Base-by-base conservation (phyloP, 2,329 filamentous ascomycete genomes). In the Arthrobotrys iridis region DNA sequence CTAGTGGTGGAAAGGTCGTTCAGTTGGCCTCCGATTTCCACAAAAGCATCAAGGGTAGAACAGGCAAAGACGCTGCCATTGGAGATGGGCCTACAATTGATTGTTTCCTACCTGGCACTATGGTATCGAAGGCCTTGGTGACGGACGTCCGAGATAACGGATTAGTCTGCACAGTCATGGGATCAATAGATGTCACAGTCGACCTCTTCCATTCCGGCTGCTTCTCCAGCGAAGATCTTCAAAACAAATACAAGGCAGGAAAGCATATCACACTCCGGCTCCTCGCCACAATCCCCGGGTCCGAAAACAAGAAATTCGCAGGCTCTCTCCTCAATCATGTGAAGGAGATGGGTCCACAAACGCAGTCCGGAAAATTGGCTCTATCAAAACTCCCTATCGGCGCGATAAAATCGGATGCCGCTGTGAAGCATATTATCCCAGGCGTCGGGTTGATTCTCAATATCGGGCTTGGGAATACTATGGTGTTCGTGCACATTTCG, bases 401-500 rank as follows among this genome's bases (percentile, higher is more conserved):
- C 2, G 88, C 91, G 0, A 87, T 91, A 46, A 84, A 97, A 24
- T 89, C 94, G 50, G 87, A 90, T 78, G 92, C 91, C 67, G 93
- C 88, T 37, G 89, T 99, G 5, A 87, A 89, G 62, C 91, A 91
- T 78, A 92, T 97, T 1, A 91, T 96, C 78, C 85, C 89, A 3
- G 89, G 90, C 2, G 87, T 94, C 74, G 96, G 95, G 62, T 85
- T 97, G 1, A 97, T 96, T 79, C 86, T 93, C 13, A 88, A 91
- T 78, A 83, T 94, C 24, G 89, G 89, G 1, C 83, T 90, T 4
- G 84, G 87, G 41, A 87, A 89, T 28, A 85, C 94, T 1, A 85
- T 88, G n/a, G 92, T 92, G 7, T 99, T 97, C 80, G 93, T 96
- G 20, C 95, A 99, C 82, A 96, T 99, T 77, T 99, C 95, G 0